Evolutionary conservation across 2,329 filamentous ascomycete genomes (phyloP), one percentile per base, ranked within the genome.

Genomic region (Colletotrichum sp.): DNA sequence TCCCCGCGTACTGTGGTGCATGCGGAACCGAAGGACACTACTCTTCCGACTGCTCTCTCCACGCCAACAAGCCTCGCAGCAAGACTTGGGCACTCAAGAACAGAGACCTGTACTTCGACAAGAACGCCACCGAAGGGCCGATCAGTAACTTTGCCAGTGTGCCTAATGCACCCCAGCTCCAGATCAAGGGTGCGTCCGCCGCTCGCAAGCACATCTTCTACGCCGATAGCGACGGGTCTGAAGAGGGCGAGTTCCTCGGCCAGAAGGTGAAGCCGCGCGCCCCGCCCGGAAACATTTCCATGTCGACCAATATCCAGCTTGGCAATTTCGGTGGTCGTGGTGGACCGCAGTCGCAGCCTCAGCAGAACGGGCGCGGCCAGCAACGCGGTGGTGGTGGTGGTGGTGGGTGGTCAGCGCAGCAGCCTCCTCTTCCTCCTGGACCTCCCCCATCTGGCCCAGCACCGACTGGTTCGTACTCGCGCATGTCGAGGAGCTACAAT

Each of bases 11-110:
- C 69, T 94, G 92, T 82, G 91, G 91, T 74, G 82, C 81, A 44
- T 94, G 92, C 79, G 92, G 91, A 30, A 82, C 81, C 16, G 80
- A 84, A 32, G 86, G 87, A 8, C 92, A 94, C 81, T 93, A 89
- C 80, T 89, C 90, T 2, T 85, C 88, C 15, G 91, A 92, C 71
- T 94, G 92, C 81, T 82, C 81, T 6, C 75, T 73, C 34, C 78
- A 78, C 34, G 77, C 78, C 36, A 75, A 77, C 34, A 63, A 72
- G 30, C 69, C 79, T 7, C 66, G 76, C 13, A 87, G 85, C 75
- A 85, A 87, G 64, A 91, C 89, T 1, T 93, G 91, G 90, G 89
- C 89, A 34, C 80, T 86, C 70, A 81, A 82, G 60, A 91, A 90
- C 78, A 84, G 86, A 18, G 82, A 87, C 69, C 84, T 84, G 44